Percentiles rank a stretch among this genome's conserved stretches.
Evolutionary conservation across 2,329 filamentous ascomycete species (phyloP).

Genomic region (Talaromyces piceae): DNA sequence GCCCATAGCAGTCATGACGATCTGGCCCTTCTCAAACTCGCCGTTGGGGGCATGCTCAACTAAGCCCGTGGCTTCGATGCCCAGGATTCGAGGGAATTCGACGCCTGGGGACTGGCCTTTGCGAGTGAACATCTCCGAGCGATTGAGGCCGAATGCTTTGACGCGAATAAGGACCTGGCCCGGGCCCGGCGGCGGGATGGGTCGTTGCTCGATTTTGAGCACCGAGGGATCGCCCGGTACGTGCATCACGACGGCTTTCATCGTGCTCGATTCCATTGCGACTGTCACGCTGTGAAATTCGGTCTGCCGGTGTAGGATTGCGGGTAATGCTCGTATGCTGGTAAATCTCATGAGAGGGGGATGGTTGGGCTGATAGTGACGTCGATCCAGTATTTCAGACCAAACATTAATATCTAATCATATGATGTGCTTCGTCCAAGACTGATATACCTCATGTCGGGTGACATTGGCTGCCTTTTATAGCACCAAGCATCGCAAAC

Average conservation of each 20-base stretch:
- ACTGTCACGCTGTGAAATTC: background rate
- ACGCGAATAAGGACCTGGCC: constrained; percentile 37
- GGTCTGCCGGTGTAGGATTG: background rate
- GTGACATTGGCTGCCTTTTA: background rate
- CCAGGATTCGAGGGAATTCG: constrained; percentile 38
- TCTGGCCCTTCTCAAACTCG: constrained; percentile 32
- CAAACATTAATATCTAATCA: background rate
- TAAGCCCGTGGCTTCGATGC: constrained; percentile 41
- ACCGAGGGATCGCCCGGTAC: constrained; percentile 32
- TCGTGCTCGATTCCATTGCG: constrained; percentile 19
- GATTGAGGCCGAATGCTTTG: constrained; percentile 42
- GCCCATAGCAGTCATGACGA: constrained; percentile 44
- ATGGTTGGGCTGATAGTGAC: background rate
- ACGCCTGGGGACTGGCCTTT: constrained; percentile 37
- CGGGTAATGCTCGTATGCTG: background rate
- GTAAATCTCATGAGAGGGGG: background rate
- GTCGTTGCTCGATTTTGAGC: constrained; percentile 32
- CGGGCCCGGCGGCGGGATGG: constrained; percentile 31
- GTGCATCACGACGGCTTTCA: constrained; percentile 40
- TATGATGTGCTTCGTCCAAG: background rate
- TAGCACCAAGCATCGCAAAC: background rate
- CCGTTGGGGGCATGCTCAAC: constrained; percentile 31
- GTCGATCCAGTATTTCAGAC: background rate
- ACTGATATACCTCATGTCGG: background rate
- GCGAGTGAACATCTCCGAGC: constrained; percentile 41